Conservation (phyloP, 2,329 filamentous ascomycete genomes). For the Xylariales sp. region DNA sequence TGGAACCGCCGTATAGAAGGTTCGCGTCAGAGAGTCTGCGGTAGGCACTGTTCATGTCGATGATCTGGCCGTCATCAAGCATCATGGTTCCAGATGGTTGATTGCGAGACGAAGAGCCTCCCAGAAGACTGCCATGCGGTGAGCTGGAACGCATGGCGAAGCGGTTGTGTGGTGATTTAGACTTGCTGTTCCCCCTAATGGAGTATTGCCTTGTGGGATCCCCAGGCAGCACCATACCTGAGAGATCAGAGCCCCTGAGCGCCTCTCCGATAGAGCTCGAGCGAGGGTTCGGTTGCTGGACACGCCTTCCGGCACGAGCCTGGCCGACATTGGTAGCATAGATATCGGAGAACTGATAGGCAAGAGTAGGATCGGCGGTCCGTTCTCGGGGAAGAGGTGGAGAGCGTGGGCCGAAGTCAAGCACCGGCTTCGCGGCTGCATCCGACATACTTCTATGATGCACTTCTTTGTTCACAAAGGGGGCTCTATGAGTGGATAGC, state of each 20-base stretch:
- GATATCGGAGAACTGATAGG: slow-evolving; percentile 60
- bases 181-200: slow-evolving; percentile 37
- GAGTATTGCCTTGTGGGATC: slow-evolving; percentile 38
- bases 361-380: slow-evolving; percentile 40
- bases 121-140: slow-evolving; percentile 30
- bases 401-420: slow-evolving; percentile 40
- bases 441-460: slow-evolving; percentile 54
- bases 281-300: slow-evolving; percentile 21
- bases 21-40: slow-evolving; percentile 68
- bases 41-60: slow-evolving; percentile 68
- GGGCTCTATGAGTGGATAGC: slow-evolving; percentile 31
- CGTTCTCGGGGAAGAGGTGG: slow-evolving; percentile 16
- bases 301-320: slow-evolving; percentile 37
- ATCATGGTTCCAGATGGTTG: slow-evolving; percentile 37
- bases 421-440: slow-evolving; percentile 38
- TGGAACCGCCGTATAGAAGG: slow-evolving; percentile 58
- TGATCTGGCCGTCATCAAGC: slow-evolving; percentile 54
- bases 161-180: slow-evolving; percentile 49
- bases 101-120: slow-evolving; percentile 30
- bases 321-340: slow-evolving; percentile 47
- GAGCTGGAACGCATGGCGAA: slow-evolving; percentile 48
- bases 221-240: slow-evolving; percentile 44
- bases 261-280: slow-evolving; percentile 47
- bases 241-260: slow-evolving; percentile 47
- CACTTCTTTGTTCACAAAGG: slow-evolving; percentile 22